phyloP scores from a whole-genome alignment of 805 yeast genomes.

The Wickerhamomyces chaumierensis region DNA sequence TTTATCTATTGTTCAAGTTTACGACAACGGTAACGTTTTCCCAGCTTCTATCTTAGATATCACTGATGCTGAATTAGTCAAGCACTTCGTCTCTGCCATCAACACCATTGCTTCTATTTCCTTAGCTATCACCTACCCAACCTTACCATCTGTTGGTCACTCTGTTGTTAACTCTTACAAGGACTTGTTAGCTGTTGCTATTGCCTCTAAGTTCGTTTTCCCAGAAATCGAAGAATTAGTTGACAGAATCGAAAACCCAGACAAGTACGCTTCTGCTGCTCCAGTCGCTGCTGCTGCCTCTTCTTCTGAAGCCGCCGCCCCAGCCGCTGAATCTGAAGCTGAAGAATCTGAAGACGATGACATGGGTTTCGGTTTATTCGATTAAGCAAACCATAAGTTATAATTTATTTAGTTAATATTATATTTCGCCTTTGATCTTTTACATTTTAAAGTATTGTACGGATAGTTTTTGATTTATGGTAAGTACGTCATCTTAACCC shows the following conservation, averaged over 20 bases:
- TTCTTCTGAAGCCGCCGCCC: conserved; percentile 62
- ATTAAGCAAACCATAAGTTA: conserved; percentile 36
- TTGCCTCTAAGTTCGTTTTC: conserved; percentile 98
- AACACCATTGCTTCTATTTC: conserved; percentile 92
- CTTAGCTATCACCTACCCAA: conserved; percentile 98
- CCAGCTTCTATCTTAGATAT: conserved; percentile 94
- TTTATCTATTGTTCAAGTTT: conserved; percentile 92
- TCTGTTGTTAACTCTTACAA: conserved; percentile 98
- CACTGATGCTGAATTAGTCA: conserved; percentile 92
- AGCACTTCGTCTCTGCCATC: conserved; percentile 87
- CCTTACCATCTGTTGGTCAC: conserved; percentile 99
- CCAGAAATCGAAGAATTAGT: conserved; percentile 98
- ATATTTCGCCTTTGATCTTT: neutral
- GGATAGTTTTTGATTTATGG: too few relatives aligned
- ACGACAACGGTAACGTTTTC: conserved; percentile 98
- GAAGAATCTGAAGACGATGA: conserved; percentile 64
- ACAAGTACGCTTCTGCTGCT: conserved; percentile 98
- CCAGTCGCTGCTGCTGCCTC: conserved; percentile 89
- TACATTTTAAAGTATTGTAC: too few relatives aligned
- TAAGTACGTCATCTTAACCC: too few relatives aligned
- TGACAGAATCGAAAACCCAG: conserved; percentile 99
- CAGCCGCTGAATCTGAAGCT: conserved; percentile 64
- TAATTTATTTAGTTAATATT: neutral
- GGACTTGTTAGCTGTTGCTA: conserved; percentile 93
- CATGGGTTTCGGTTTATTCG: conserved; percentile 99